Evolutionary conservation across 345 rosid species (phyloP), one percentile per base, ranked within the genome.

Genomic region (Salix brachista): DNA sequence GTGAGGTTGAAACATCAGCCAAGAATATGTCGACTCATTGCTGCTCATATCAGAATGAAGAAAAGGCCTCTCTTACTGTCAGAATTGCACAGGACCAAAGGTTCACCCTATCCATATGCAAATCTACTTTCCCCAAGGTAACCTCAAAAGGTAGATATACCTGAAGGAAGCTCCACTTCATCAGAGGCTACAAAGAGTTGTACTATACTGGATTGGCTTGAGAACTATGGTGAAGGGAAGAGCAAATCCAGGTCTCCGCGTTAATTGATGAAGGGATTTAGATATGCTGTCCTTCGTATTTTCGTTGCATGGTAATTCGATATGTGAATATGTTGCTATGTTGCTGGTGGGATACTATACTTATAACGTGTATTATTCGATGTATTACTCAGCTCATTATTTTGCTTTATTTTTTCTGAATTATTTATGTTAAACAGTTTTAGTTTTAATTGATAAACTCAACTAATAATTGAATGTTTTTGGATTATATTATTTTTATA

Each of bases 221-320:
- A 73, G 79, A 76, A 73, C 34, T 65, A 58, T 75, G 84, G 75
- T 46, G 78, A 87, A 48, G 90, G 87, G 83, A 60, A 23, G 21
- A 28, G 13, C 28, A 14, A 8, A 14, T 42, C 72, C 50, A 4
- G 28, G 2, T 5, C 19, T 36, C 54, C 3, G 8, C 26, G 16
- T 8, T 10, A 21, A 50, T 11, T n/a, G 4, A 30, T 42, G 16
- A 69, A 25, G 36, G 23, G 9, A 44, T 72, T 60, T 30, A 21
- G 28, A 2, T 34, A 23, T 34, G 23, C 26, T 16, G 23, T 46
- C 7, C 5, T 46, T 42, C 54, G 26, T 19, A 67, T 67, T 65
- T 74, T 42, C 32, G 39, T 80, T 26, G 14, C 21, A 17, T 70
- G 16, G 54, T n/a, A 41, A 75, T 39, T 52, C 73, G n/a, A 34